Conservation (phyloP, 352 stramenopile genomes). For the Globisporangium paddicum region DNA sequence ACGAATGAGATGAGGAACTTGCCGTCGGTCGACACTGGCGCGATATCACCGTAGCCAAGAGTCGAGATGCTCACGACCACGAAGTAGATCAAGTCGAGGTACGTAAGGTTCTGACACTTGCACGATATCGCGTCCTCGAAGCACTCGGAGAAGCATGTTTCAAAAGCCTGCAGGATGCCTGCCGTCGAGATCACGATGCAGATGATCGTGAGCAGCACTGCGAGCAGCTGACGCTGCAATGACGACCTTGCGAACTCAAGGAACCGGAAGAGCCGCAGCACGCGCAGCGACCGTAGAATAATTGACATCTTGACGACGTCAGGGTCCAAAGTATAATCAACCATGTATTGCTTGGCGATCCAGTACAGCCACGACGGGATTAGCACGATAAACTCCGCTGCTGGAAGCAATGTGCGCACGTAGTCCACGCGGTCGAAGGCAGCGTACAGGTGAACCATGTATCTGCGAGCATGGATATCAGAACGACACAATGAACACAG, state of each 20-base stretch:
- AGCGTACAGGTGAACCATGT: constrained; percentile 52
- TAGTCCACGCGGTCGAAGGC: constrained; percentile 65
- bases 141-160: constrained; percentile 38
- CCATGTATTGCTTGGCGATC: not conserved
- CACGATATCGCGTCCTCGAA: constrained; percentile 20
- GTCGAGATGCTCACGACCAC: constrained; percentile 85
- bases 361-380: constrained; percentile 47
- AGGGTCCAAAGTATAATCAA: constrained; percentile 12
- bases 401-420: constrained; percentile 34
- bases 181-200: constrained; percentile 69
- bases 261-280: constrained; percentile 67
- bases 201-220: constrained; percentile 58
- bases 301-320: constrained; percentile 18
- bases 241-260: constrained; percentile 73
- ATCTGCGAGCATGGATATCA: constrained; percentile 15
- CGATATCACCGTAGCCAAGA: constrained; percentile 80
- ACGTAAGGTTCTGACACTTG: constrained; percentile 56
- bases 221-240: constrained; percentile 58
- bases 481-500: not conserved
- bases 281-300: constrained; percentile 52
- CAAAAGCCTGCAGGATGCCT: constrained; percentile 60
- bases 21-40: constrained; percentile 51
- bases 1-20: constrained; percentile 78
- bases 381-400: constrained; percentile 58
- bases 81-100: constrained; percentile 78